Evolutionary conservation across 2,329 filamentous ascomycete species (phyloP), one percentile per base, ranked within the genome.

Genomic region (Alternaria consortialis): DNA sequence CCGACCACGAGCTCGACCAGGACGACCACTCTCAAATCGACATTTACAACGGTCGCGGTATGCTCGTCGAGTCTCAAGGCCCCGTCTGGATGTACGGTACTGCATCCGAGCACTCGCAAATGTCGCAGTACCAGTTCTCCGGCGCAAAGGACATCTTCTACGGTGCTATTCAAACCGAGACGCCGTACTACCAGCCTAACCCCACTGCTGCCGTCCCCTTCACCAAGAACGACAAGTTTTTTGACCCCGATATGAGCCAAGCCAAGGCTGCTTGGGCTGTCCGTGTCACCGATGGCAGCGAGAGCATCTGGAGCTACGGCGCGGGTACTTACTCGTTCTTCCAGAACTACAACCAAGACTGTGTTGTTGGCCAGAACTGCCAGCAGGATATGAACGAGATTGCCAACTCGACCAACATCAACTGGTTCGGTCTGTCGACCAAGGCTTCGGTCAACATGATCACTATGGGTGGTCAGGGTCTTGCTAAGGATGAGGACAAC

Each of bases 1-100:
- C 93, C 3, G 93, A 97, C 77, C 93, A 97, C 82, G 91, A 95
- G 79, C 90, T 97, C 34, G 93, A 97, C 78, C 85, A 87, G 17
- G 66, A 80, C 8, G 90, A 91, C 75, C 87, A 92, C 80, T 85
- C 78, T 61, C 91, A 95, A 79, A 90, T 95, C 77, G 90, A 90
- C 75, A 88, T 97, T 73, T 97, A 91, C 86, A 96, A 92, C 77
- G 93, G 93, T 48, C 91, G 93, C 64, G 94, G 93, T 71, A 86
- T 97, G 67, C 85, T 90, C 36, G 87, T 97, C 69, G 92, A 97
- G 81, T 91, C 84, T 50, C 84, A 90, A 74, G 90, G 90, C 7
- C 88, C 90, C 7, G 88, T 90, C 53, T 97, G 93, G 93, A 80
- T 95, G 23, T 87, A 85, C 50, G 90, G 88, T 8, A 89, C 88